phyloP scores from a whole-genome alignment of 257 asterid species.

The Anisodus tanguticus region DNA sequence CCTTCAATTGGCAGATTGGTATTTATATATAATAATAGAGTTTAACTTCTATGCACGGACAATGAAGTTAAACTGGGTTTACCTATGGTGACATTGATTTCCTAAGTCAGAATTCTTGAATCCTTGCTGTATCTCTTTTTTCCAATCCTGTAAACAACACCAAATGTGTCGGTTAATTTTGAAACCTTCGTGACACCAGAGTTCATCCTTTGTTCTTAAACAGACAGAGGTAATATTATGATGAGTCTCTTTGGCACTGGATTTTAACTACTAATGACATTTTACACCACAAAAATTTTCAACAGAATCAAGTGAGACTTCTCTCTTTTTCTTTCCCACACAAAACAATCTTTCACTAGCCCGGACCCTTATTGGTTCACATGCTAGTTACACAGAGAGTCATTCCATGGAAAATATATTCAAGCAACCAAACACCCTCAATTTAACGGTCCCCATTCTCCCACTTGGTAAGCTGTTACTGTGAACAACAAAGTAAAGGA shows the following conservation, averaged over 20 bases:
- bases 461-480: not conserved
- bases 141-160: constrained; percentile 41
- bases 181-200: not conserved
- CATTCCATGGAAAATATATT: not conserved
- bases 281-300: not conserved
- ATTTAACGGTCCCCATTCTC: not conserved
- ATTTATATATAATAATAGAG: not conserved
- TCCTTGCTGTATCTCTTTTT: constrained; percentile 34
- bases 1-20: not conserved
- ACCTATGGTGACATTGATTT: constrained; percentile 43
- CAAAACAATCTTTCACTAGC: not conserved
- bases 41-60: too few relatives aligned
- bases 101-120: constrained; percentile 38
- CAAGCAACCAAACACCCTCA: not conserved
- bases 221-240: not conserved
- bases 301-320: not conserved
- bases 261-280: not conserved
- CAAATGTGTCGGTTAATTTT: not conserved
- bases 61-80: not conserved
- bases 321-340: not conserved
- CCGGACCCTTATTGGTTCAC: not conserved
- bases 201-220: not conserved
- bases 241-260: not conserved
- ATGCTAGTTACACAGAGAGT: not conserved
- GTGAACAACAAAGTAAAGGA: not conserved